Evolutionary conservation across 495 filamentous ascomycete species (phyloP).

Genomic region (Lindgomyces ingoldianus): DNA sequence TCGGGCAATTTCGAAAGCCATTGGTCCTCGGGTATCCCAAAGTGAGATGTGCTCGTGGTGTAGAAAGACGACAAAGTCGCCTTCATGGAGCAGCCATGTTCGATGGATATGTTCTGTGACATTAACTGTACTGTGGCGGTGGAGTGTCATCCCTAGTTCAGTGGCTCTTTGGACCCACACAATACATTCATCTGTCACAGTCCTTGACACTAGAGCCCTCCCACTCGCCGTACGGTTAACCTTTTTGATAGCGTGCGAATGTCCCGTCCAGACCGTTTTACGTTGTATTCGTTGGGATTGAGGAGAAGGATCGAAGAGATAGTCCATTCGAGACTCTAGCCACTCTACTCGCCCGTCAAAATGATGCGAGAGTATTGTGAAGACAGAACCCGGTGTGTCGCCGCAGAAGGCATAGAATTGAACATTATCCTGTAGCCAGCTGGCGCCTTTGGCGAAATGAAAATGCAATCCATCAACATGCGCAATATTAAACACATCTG

Average conservation of each 20-base stretch:
- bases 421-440: conserved; percentile 58
- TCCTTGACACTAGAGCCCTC: conserved; percentile 76
- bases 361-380: conserved; percentile 79
- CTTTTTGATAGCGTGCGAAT: conserved; percentile 77
- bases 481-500: conserved; percentile 83
- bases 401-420: conserved; percentile 73
- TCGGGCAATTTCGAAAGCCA: conserved; percentile 58
- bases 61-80: conserved; percentile 77
- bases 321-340: conserved; percentile 75
- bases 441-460: conserved; percentile 57
- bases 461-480: conserved; percentile 73
- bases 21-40: conserved; percentile 70
- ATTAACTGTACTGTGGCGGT: conserved; percentile 68
- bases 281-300: conserved; percentile 61
- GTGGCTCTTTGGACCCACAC: conserved; percentile 72
- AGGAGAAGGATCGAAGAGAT: conserved; percentile 77
- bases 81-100: conserved; percentile 72
- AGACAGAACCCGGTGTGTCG: conserved; percentile 57
- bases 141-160: conserved; percentile 55
- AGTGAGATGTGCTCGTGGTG: conserved; percentile 74
- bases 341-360: conserved; percentile 85
- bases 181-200: conserved; percentile 73
- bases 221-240: conserved; percentile 82
- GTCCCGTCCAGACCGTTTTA: conserved; percentile 76
- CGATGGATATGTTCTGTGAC: conserved; percentile 77